Conservation (phyloP, 140 eudicot genomes). For the Bidens hawaiensis region DNA sequence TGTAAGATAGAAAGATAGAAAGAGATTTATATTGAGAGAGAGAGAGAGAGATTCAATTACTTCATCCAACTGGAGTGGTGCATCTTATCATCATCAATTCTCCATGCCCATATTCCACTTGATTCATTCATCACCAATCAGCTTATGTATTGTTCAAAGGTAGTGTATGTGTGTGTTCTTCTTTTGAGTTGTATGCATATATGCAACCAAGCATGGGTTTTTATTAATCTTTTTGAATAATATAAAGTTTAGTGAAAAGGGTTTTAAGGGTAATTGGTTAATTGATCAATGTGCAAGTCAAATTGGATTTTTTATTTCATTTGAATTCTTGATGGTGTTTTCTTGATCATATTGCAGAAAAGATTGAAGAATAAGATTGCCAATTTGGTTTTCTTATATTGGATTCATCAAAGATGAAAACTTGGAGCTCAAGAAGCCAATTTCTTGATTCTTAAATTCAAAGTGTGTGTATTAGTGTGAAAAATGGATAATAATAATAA, state of each 20-base stretch:
- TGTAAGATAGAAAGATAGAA: constrained; percentile 1
- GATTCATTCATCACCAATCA: not conserved
- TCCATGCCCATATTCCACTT: constrained; percentile 14
- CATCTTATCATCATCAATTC: constrained; percentile 29
- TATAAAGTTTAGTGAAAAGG: not conserved
- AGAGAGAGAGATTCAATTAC: constrained; percentile 23
- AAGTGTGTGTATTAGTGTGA: constrained; percentile 23
- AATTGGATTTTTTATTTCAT: not conserved
- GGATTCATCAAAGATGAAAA: too few species aligned
- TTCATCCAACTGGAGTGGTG: constrained; percentile 28
- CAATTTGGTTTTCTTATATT: not conserved
- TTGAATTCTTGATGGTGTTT: constrained; percentile 1
- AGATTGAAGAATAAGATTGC: not conserved
- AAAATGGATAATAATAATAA: constrained; percentile 45
- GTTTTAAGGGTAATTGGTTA: not conserved
- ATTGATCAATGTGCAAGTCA: constrained; percentile 18
- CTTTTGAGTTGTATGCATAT: constrained; percentile 5
- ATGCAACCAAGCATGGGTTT: constrained; percentile 16
- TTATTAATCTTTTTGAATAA: constrained; percentile 5
- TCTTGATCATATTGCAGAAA: not conserved
- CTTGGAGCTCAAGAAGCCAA: too few species aligned
- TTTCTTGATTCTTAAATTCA: constrained; percentile 17
- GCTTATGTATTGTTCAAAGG: too few species aligned
- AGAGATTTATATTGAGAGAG: constrained; percentile 13
- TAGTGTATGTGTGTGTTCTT: constrained; percentile 21